Conservation (phyloP, 2,329 filamentous ascomycete genomes). For the Aspergillus cejpii region DNA sequence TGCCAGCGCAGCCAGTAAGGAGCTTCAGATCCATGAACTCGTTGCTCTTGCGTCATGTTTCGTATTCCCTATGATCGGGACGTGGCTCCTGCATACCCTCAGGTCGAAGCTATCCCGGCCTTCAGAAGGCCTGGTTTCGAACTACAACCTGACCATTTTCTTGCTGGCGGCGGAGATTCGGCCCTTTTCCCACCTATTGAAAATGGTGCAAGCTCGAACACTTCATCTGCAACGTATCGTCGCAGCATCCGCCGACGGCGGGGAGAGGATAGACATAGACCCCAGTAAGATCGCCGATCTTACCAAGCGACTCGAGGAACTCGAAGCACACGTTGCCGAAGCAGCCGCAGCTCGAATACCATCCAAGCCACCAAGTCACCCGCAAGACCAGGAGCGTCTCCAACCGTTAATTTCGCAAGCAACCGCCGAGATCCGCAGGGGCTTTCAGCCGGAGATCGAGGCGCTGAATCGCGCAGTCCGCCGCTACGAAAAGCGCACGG, state of each 20-base stretch:
- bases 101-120: conserved; percentile 73
- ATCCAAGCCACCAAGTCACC: conserved; percentile 4
- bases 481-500: conserved; percentile 83
- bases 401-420: conserved; percentile 37
- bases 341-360: conserved; percentile 23
- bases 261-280: conserved; percentile 24
- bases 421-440: conserved; percentile 53
- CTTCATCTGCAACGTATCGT: conserved; percentile 74
- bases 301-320: conserved; percentile 57
- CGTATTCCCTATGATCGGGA: conserved; percentile 67
- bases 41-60: conserved; percentile 73
- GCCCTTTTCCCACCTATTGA: conserved; percentile 73
- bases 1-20: conserved; percentile 45
- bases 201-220: conserved; percentile 70
- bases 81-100: conserved; percentile 75
- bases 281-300: conserved; percentile 49
- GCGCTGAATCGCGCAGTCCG: conserved; percentile 81
- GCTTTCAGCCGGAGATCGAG: conserved; percentile 74
- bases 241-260: conserved; percentile 28
- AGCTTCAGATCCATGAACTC: conserved; percentile 69
- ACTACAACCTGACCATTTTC: conserved; percentile 90
- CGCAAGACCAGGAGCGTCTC: conserved; percentile 31
- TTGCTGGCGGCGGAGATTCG: conserved; percentile 78
- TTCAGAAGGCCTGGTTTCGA: conserved; percentile 79
- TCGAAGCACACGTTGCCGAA: conserved; percentile 56